Evolutionary conservation across 257 asterid genomes (phyloP).

Genomic region (Solanum habrochaites): DNA sequence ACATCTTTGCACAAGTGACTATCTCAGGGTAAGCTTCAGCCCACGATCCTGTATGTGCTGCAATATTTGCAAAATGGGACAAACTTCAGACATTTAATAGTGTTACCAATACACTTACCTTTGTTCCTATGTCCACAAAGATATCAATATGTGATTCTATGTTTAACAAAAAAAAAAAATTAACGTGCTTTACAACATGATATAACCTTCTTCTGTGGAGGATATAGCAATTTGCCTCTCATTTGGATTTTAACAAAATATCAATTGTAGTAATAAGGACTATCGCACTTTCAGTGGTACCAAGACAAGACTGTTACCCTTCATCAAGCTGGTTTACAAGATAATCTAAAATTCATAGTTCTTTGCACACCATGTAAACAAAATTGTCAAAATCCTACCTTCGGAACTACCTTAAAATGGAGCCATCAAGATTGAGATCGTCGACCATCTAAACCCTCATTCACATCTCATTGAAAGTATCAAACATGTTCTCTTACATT

Average conservation of each 20-base stretch:
- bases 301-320: too few relatives aligned
- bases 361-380: background rate
- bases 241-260: background rate
- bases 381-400: background rate
- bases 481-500: background rate
- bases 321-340: background rate
- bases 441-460: background rate
- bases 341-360: background rate
- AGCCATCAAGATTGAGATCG: background rate
- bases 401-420: background rate
- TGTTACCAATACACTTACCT: background rate
- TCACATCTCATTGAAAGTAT: background rate
- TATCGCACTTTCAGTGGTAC: too few relatives aligned
- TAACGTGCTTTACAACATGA: background rate
- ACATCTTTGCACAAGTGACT: constrained; percentile 59
- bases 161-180: background rate
- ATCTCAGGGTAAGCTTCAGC: constrained; percentile 83
- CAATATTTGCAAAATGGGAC: constrained; percentile 6
- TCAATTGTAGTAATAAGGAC: background rate
- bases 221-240: background rate
- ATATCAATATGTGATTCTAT: background rate
- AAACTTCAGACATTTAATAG: background rate
- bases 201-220: background rate
- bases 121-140: background rate
- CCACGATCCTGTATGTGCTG: constrained; percentile 97